Evolutionary conservation across 495 filamentous ascomycete species (phyloP).

Genomic region (Aspergillus homomorphus): DNA sequence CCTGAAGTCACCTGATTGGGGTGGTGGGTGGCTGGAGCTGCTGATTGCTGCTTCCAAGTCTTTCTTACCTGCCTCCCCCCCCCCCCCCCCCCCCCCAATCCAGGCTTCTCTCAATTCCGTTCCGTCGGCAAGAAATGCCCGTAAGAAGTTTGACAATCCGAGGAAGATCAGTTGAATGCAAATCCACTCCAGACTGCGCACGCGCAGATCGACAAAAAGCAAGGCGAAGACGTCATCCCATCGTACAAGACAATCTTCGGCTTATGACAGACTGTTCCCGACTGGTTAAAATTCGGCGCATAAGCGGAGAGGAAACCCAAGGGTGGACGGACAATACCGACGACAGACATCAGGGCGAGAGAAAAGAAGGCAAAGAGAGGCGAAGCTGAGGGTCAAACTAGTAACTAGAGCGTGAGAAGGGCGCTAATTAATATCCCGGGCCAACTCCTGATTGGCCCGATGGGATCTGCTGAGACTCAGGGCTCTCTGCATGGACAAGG

Average conservation of each 20-base stretch:
- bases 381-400: not conserved
- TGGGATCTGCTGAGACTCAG: constrained; percentile 3
- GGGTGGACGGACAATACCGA: not conserved
- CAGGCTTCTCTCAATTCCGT: not conserved
- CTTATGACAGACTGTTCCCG: not conserved
- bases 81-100: too few species aligned
- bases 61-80: too few species aligned
- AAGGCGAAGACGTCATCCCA: not conserved
- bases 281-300: not conserved
- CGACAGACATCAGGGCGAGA: not conserved
- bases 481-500: constrained; percentile 3
- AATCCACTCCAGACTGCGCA: not conserved
- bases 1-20: too few species aligned
- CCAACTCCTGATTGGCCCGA: not conserved
- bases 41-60: too few species aligned
- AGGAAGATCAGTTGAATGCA: not conserved
- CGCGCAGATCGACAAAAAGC: not conserved
- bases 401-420: not conserved
- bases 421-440: not conserved
- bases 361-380: not conserved
- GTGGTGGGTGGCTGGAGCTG: too few species aligned
- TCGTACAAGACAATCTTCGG: not conserved
- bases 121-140: not conserved
- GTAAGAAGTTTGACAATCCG: not conserved
- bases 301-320: not conserved